Percentiles rank a stretch among this genome's conserved stretches.
These are phyloP conservation scores for Aspergillus sp. DNA, from an alignment of 2,329 filamentous ascomycete species.

Conservation along the genomic window DNA sequence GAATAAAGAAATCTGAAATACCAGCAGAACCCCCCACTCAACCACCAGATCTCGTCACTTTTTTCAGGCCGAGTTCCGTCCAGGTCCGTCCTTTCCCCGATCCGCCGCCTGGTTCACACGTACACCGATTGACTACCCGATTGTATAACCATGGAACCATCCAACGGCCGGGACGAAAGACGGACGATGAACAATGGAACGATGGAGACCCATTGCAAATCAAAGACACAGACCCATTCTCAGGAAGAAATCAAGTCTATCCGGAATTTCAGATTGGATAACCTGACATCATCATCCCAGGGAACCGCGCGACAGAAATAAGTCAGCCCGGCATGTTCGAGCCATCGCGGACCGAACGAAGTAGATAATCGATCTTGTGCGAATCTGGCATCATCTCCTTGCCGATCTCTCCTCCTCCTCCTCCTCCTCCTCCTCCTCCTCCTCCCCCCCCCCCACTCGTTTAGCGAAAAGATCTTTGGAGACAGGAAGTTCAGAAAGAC, in stretches of 20 bases:
- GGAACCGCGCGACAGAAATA: neutral
- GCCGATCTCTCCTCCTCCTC: conserved; percentile 7
- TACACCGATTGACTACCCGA: conserved; percentile 1
- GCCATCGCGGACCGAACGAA: neutral
- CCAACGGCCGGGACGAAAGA: neutral
- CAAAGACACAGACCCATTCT: neutral
- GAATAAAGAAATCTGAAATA: neutral
- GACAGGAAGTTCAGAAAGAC: neutral
- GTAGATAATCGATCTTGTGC: conserved; percentile 6
- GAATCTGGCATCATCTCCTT: conserved; percentile 6
- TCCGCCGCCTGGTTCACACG: neutral
- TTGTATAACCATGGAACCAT: conserved; percentile 3
- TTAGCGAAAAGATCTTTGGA: neutral
- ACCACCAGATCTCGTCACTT: neutral
- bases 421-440: neutral
- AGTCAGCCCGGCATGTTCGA: neutral
- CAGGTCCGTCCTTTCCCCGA: neutral
- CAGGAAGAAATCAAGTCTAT: neutral
- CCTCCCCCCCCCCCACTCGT: neutral
- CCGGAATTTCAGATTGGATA: neutral
- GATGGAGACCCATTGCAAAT: neutral
- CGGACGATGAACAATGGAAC: too few relatives aligned
- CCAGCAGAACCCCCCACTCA: neutral
- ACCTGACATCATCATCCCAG: neutral
- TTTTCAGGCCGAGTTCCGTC: neutral